Evolutionary conservation across 78 protist genomes (phyloP).

Genomic region (Trichosphaerium sp.): DNA sequence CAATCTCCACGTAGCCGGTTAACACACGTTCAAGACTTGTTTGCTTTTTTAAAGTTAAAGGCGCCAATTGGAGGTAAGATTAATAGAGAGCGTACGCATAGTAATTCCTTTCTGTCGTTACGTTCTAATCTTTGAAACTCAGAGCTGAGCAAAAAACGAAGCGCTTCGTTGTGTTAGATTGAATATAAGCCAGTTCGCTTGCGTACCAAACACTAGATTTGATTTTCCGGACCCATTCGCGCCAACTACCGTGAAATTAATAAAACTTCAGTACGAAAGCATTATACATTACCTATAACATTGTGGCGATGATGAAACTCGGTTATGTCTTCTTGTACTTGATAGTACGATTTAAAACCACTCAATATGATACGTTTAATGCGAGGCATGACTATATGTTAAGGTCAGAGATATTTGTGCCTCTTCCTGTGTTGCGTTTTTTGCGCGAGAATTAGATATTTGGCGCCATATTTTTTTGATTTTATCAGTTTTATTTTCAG

Average conservation of each 20-base stretch:
- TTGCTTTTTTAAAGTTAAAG: no score
- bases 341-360: constrained; percentile 53
- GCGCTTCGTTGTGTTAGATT: constrained; percentile 24
- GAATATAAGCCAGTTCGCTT: not conserved
- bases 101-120: constrained; percentile 48
- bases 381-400: no score
- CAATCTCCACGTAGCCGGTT: constrained; percentile 86
- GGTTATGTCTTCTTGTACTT: constrained; percentile 23
- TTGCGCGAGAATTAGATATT: no score
- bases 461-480: no score
- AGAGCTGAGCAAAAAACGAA: constrained; percentile 79
- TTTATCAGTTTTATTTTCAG: no score
- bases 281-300: constrained; percentile 37
- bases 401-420: no score
- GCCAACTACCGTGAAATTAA: constrained; percentile 53
- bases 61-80: not conserved
- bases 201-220: constrained; percentile 49
- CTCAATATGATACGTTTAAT: constrained; percentile 26
- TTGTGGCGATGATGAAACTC: constrained; percentile 35
- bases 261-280: not conserved
- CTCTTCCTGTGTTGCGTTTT: no score
- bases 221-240: constrained; percentile 71
- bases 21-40: constrained; percentile 34
- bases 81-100: constrained; percentile 34
- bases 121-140: constrained; percentile 2